A percentile compares a stretch with the other conserved stretches of the same genome.
Conservation (phyloP, 139 green algal species). For the Chlamydomonas asymmetrica region DNA sequence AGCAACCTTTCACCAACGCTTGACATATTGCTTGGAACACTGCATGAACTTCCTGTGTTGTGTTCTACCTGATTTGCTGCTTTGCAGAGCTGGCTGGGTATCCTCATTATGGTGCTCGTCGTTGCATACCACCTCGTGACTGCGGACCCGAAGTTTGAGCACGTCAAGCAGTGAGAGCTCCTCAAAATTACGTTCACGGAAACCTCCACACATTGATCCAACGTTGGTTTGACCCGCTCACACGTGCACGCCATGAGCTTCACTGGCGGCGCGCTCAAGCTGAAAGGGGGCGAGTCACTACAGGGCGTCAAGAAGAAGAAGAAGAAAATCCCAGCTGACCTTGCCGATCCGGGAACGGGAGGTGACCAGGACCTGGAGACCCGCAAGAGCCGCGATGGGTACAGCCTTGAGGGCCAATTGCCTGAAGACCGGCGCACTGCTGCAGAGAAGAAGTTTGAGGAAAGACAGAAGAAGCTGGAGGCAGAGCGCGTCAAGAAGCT, state of each 20-base stretch:
- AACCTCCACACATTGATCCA: neutral
- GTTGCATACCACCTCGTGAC: slow-evolving; percentile 79
- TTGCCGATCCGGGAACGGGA: neutral
- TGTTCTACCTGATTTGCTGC: neutral
- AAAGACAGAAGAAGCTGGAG: slow-evolving; percentile 62
- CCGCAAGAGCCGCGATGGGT: slow-evolving; percentile 39
- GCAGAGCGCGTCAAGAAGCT: slow-evolving; percentile 64
- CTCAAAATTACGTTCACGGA: neutral
- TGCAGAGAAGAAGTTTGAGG: slow-evolving; percentile 68
- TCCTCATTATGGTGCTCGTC: slow-evolving; percentile 72
- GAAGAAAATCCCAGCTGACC: slow-evolving; percentile 57
- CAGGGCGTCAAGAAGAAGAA: slow-evolving; percentile 84
- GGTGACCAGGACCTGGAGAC: slow-evolving; percentile 27
- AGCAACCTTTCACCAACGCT: neutral
- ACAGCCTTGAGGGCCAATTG: slow-evolving; percentile 36
- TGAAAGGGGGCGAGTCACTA: slow-evolving; percentile 75
- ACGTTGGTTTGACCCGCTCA: neutral
- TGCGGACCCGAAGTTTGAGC: slow-evolving; percentile 39
- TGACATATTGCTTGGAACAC: neutral
- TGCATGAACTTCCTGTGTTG: neutral
- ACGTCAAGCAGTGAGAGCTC: slow-evolving; percentile 14
- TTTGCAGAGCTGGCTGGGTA: slow-evolving; percentile 71
- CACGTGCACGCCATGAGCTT: slow-evolving; percentile 60
- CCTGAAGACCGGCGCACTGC: slow-evolving; percentile 74
- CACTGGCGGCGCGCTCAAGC: slow-evolving; percentile 81